Conservation (phyloP, 495 filamentous ascomycete genomes). For the Niebla homalea region DNA sequence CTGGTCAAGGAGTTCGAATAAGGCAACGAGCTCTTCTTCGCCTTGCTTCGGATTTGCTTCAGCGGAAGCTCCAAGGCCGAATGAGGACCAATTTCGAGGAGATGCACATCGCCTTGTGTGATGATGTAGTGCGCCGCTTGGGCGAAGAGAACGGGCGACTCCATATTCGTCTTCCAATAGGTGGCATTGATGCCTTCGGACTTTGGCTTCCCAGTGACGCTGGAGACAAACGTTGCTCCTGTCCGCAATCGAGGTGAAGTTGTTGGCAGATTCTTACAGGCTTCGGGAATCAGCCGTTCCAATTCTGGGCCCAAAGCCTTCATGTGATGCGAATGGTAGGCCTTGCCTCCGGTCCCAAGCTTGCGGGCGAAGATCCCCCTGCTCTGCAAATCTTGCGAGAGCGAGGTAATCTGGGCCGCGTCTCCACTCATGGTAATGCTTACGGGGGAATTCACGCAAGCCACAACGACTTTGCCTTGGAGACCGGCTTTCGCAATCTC, state of each 20-base stretch:
- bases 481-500: not conserved
- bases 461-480: not conserved
- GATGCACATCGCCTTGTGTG: not conserved
- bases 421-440: conserved; percentile 5
- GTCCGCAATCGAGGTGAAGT: not conserved
- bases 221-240: not conserved
- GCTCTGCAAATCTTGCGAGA: conserved; percentile 11
- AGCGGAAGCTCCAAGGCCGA: conserved; percentile 20
- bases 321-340: conserved; percentile 31
- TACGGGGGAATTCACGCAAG: conserved; percentile 4
- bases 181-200: conserved; percentile 8
- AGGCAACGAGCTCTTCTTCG: conserved; percentile 8
- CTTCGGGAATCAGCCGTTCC: not conserved
- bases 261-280: not conserved
- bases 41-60: conserved; percentile 1
- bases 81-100: conserved; percentile 25
- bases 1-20: conserved; percentile 10
- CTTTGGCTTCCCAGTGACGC: conserved; percentile 3
- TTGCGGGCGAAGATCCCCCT: conserved; percentile 6
- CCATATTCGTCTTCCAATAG: conserved; percentile 27
- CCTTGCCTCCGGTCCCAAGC: conserved; percentile 23
- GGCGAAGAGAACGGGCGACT: conserved; percentile 21
- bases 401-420: not conserved
- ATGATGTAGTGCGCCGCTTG: conserved; percentile 14
- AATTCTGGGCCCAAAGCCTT: not conserved